phyloP scores from a whole-genome alignment of 306 rosid genomes.

The Prunus mume region DNA sequence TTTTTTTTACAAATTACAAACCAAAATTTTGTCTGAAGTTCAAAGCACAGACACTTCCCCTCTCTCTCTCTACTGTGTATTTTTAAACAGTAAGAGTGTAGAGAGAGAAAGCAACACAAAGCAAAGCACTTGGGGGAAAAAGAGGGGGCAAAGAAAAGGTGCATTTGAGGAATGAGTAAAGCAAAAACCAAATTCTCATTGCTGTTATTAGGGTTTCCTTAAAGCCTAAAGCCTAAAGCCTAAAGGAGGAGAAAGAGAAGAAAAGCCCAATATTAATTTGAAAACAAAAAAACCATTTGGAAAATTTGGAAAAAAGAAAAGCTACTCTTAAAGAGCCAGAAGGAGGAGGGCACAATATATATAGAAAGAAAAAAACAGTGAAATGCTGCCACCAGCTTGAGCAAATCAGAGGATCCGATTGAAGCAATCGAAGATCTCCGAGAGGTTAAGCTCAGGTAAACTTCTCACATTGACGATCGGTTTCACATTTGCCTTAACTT shows the following conservation, averaged over 20 bases:
- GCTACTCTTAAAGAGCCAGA: conserved; percentile 31
- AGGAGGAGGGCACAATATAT: conserved; percentile 18
- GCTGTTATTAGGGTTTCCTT: conserved; percentile 65
- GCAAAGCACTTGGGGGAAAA: conserved; percentile 6
- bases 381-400: conserved; percentile 61
- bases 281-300: conserved; percentile 14
- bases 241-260: not conserved
- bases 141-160: conserved; percentile 19
- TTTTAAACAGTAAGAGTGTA: conserved; percentile 34
- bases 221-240: conserved; percentile 32
- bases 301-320: conserved; percentile 10
- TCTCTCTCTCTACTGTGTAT: conserved; percentile 41
- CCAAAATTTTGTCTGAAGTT: conserved; percentile 37
- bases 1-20: conserved; percentile 19
- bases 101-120: conserved; percentile 58
- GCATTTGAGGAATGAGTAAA: conserved; percentile 60
- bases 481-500: conserved; percentile 41
- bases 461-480: conserved; percentile 43
- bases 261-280: not conserved
- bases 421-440: conserved; percentile 57
- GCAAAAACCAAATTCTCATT: conserved; percentile 69
- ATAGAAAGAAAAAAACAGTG: conserved; percentile 22
- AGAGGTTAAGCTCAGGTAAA: conserved; percentile 28
- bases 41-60: not conserved
- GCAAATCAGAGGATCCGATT: conserved; percentile 60